Base-by-base conservation (phyloP, 2,329 filamentous ascomycete species). In the Cladosporium sphaerospermum region DNA sequence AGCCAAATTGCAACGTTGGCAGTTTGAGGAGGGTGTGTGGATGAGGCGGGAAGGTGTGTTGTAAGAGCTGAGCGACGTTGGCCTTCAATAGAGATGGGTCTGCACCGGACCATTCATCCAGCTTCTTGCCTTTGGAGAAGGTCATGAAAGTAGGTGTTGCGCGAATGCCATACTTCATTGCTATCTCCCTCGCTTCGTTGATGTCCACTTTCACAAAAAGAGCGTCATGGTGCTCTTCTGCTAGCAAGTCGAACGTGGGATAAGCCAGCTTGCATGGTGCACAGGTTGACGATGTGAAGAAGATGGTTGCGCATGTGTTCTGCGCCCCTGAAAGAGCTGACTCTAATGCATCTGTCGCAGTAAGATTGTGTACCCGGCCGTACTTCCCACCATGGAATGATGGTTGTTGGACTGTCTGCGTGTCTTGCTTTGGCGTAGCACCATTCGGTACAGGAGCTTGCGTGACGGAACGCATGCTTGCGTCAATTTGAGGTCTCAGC, bases 231-330 rank as follows among this genome's bases (percentile, higher is more conserved):
- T 84, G 77, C 65, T 95, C 86, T 23, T 79, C 81, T 1, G 91
- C 90, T 0, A 96, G 75, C 58, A 88, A 78, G 56, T 95, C 86
- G 63, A 89, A 97, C 0, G 85, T 71, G 1, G 91, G 89, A 62
- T 96, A 95, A 2, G 92, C 78, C 13, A 82, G 72, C 68, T 87
- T 92, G 78, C 92, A 96, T 0, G 91, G 90, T 1, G 83, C 80
- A 65, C 91, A 96, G 2, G 85, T 93, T 2, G 86, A 81, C 3
- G 89, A 95, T 0, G 92, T 96, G 73, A 97, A 97, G 75, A 96
- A 96, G 53, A 96, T 78, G 36, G 92, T 81, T 0, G 88, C 88
- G 56, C 85, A 89, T 1, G 86, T 84, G 4, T 79, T 75, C 28
- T 76, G 76, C 0, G 87, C 86, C 1, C 73, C 72, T 1, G 73